phyloP scores from a whole-genome alignment of 306 rosid species.

The Glycine tomentella region DNA sequence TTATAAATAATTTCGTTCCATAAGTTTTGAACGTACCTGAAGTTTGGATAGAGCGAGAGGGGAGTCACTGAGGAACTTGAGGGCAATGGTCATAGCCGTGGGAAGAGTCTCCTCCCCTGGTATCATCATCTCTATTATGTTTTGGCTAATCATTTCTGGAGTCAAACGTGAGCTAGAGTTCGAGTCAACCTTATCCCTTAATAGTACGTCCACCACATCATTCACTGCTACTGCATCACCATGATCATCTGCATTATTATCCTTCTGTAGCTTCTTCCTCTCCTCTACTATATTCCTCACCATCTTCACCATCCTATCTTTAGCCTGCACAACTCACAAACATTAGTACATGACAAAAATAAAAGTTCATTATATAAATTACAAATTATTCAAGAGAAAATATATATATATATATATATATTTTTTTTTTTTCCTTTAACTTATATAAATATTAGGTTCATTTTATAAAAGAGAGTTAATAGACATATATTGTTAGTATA shows the following conservation, averaged over 20 bases:
- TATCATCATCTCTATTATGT: slow-evolving; percentile 82
- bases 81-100: slow-evolving; percentile 78
- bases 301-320: slow-evolving; percentile 75
- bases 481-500: too few relatives aligned
- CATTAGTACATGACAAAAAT: background rate
- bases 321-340: slow-evolving; percentile 62
- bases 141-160: slow-evolving; percentile 70
- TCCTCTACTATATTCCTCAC: slow-evolving; percentile 64
- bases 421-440: background rate
- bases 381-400: background rate
- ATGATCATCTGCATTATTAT: background rate
- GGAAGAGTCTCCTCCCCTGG: slow-evolving; percentile 97
- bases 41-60: slow-evolving; percentile 66
- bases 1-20: background rate
- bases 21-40: slow-evolving; percentile 48
- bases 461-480: background rate
- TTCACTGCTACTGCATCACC: slow-evolving; percentile 36
- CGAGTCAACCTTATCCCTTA: slow-evolving; percentile 59
- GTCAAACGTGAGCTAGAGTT: slow-evolving; percentile 46
- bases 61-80: slow-evolving; percentile 67
- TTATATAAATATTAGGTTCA: background rate
- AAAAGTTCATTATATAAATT: background rate
- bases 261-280: slow-evolving; percentile 39
- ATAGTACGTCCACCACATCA: slow-evolving; percentile 75
- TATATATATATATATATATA: too few relatives aligned